Evolutionary conservation across 163 green algal species (phyloP).

Genomic region (Prototheca stagnorum): DNA sequence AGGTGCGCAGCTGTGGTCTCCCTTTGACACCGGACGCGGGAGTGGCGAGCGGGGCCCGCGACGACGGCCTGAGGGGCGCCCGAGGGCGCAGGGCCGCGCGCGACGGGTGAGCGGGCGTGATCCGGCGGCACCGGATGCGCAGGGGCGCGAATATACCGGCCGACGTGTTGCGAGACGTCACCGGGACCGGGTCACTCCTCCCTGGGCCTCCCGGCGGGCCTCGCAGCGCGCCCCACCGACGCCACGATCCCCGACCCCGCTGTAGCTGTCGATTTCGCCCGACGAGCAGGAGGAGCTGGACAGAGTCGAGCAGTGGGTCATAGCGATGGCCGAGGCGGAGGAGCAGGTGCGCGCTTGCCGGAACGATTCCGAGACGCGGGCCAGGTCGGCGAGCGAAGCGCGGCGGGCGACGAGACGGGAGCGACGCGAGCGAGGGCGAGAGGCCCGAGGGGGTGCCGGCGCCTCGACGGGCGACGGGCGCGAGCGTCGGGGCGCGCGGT

Average conservation of each 20-base stretch:
- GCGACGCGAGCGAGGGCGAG: no score
- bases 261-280: neutral
- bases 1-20: no score
- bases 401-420: neutral
- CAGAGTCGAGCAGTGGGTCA: neutral
- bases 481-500: neutral
- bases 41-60: no score
- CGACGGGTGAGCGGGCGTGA: no score
- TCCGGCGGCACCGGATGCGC: no score
- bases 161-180: neutral
- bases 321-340: neutral
- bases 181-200: neutral
- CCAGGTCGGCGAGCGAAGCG: neutral
- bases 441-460: no score
- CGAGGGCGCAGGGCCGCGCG: no score
- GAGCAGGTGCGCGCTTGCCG: neutral
- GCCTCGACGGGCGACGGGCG: neutral
- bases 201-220: neutral
- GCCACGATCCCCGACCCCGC: no score
- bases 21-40: no score
- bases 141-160: neutral
- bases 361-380: neutral
- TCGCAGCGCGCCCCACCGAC: neutral
- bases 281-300: conserved; percentile 1
- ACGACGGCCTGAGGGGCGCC: no score